phyloP scores from a whole-genome alignment of 345 rosid genomes.

The Syzygium aqueum region DNA sequence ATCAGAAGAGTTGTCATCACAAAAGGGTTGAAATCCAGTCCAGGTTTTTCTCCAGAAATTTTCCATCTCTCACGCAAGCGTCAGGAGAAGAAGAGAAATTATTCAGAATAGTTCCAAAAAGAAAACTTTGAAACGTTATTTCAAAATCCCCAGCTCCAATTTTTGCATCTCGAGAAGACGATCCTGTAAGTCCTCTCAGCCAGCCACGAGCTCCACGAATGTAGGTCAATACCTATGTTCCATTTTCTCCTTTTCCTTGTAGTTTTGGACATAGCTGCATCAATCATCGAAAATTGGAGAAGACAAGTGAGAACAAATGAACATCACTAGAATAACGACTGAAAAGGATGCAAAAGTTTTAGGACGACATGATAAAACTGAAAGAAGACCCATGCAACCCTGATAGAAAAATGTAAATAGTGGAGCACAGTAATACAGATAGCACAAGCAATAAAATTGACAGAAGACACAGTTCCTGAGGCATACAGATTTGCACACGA shows the following conservation, averaged over 20 bases:
- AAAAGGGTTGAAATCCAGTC: not conserved
- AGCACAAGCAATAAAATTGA: not conserved
- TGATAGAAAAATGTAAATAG: not conserved
- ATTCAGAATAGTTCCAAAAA: not conserved
- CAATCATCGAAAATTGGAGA: not conserved
- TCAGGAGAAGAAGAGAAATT: not conserved
- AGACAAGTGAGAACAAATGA: not conserved
- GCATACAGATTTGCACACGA: not conserved
- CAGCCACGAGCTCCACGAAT: not conserved
- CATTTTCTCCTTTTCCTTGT: conserved; percentile 50
- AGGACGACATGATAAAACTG: not conserved
- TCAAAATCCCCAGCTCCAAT: not conserved
- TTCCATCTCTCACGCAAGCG: not conserved
- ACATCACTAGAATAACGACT: not conserved
- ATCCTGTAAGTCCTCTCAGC: not conserved
- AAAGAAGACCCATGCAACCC: not conserved
- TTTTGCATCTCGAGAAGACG: not conserved
- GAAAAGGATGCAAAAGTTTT: not conserved
- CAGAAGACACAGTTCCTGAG: not conserved
- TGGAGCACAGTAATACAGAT: not conserved
- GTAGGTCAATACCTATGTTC: conserved; percentile 39
- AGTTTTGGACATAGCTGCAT: conserved; percentile 46
- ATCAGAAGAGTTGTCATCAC: not conserved
- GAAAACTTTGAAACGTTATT: not conserved
- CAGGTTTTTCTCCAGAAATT: not conserved